Evolutionary conservation across 441 rosid species (phyloP).

Genomic region (Bocquillonia castaneifolia): DNA sequence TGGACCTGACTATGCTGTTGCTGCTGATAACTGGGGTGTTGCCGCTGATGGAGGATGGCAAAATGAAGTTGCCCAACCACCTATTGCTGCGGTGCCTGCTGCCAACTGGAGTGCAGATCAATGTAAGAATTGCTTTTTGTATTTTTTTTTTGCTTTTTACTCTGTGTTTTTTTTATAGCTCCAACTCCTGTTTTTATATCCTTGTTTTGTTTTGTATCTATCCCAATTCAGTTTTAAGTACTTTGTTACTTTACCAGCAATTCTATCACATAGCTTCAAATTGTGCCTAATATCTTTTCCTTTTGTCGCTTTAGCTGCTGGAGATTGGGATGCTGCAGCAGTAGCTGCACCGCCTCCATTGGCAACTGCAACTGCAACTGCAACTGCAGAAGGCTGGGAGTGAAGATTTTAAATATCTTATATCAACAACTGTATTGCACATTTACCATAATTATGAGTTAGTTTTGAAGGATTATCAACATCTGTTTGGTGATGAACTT

Average conservation of each 20-base stretch:
- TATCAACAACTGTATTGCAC: background rate
- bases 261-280: background rate
- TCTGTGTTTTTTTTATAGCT: background rate
- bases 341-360: constrained; percentile 28
- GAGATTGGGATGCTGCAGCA: constrained; percentile 44
- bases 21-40: constrained; percentile 16
- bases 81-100: constrained; percentile 23
- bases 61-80: constrained; percentile 5
- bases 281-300: background rate
- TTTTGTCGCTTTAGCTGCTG: background rate
- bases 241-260: background rate
- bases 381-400: constrained; percentile 34
- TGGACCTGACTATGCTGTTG: background rate
- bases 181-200: background rate
- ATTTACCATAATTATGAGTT: constrained; percentile 6
- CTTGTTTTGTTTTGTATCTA: background rate
- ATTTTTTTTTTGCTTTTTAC: background rate
- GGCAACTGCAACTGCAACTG: constrained; percentile 10
- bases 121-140: background rate
- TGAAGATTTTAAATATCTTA: background rate
- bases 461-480: constrained; percentile 6
- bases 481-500: background rate
- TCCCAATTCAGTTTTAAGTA: background rate
- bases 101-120: constrained; percentile 6
- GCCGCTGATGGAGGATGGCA: constrained; percentile 15